Evolutionary conservation across 257 asterid species (phyloP).

Genomic region (Plantago ovata): DNA sequence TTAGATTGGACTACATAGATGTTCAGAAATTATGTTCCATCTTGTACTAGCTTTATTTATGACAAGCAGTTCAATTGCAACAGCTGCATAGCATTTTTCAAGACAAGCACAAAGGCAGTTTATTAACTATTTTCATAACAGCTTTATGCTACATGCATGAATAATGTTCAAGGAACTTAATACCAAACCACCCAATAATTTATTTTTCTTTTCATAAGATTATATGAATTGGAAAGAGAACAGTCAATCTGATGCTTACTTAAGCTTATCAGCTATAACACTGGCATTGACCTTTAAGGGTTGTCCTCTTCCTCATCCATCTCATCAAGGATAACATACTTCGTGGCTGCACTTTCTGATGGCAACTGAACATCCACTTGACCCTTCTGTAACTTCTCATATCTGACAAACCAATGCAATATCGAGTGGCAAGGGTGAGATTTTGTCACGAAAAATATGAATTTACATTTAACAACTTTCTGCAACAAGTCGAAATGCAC

Average conservation of each 20-base stretch:
- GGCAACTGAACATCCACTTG: conserved; percentile 26
- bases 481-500: background rate
- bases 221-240: background rate
- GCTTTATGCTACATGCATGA: too few relatives aligned
- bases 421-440: background rate
- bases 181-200: too few relatives aligned
- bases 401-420: conserved; percentile 29
- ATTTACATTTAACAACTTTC: background rate
- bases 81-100: too few relatives aligned
- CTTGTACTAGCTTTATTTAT: too few relatives aligned
- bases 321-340: conserved; percentile 66
- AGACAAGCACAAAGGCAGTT: too few relatives aligned
- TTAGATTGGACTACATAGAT: too few relatives aligned
- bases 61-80: too few relatives aligned
- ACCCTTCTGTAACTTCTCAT: conserved; percentile 50
- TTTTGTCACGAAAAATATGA: background rate
- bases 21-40: too few relatives aligned
- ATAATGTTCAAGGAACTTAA: too few relatives aligned
- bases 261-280: conserved; percentile 15
- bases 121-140: too few relatives aligned
- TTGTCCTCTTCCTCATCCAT: conserved; percentile 48
- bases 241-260: conserved; percentile 20
- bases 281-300: conserved; percentile 25
- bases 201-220: too few relatives aligned
- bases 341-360: conserved; percentile 30